These are phyloP conservation scores for Russula brevipes DNA, from an alignment of 768 basidiomycete species.

Conservation along the genomic window DNA sequence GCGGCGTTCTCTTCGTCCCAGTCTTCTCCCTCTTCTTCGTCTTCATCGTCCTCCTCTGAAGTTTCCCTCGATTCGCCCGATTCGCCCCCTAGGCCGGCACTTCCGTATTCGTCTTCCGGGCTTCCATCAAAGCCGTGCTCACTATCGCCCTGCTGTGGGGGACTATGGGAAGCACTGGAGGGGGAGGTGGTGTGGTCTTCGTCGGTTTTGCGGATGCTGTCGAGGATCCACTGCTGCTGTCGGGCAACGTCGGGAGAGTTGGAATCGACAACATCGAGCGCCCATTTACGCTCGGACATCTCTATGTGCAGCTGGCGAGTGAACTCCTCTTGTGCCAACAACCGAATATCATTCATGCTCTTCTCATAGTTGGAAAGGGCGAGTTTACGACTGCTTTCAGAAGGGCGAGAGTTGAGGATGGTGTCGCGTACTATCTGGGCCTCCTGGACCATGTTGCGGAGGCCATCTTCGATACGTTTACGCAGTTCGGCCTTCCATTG, in stretches of 20 bases:
- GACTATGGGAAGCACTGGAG: neutral
- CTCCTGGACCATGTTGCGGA: slow-evolving; percentile 20
- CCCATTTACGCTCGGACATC: slow-evolving; percentile 24
- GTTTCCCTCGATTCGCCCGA: neutral
- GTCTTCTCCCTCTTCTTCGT: slow-evolving; percentile 2
- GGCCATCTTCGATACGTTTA: slow-evolving; percentile 19
- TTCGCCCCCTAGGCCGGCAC: neutral
- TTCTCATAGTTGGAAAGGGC: slow-evolving; percentile 13
- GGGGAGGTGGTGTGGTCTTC: neutral
- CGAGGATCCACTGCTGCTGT: slow-evolving; percentile 25
- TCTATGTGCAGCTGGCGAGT: slow-evolving; percentile 14
- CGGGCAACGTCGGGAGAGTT: slow-evolving; percentile 24
- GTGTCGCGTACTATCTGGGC: slow-evolving; percentile 17
- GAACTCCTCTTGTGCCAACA: slow-evolving; percentile 22
- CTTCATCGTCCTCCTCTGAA: slow-evolving; percentile 9
- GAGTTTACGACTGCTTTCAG: slow-evolving; percentile 10
- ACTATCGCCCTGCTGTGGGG: neutral
- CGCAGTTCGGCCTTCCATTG: slow-evolving; percentile 21
- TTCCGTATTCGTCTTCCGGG: slow-evolving; percentile 4
- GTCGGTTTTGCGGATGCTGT: slow-evolving; percentile 20
- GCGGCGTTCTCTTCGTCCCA: neutral
- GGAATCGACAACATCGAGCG: slow-evolving; percentile 11
- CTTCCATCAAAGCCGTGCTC: slow-evolving; percentile 3
- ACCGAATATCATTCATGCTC: slow-evolving; percentile 21
- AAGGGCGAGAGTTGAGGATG: slow-evolving; percentile 2